These are phyloP conservation scores for Tetrapisispora arboricola DNA, from an alignment of 805 yeast genomes.

Conservation along the genomic window DNA sequence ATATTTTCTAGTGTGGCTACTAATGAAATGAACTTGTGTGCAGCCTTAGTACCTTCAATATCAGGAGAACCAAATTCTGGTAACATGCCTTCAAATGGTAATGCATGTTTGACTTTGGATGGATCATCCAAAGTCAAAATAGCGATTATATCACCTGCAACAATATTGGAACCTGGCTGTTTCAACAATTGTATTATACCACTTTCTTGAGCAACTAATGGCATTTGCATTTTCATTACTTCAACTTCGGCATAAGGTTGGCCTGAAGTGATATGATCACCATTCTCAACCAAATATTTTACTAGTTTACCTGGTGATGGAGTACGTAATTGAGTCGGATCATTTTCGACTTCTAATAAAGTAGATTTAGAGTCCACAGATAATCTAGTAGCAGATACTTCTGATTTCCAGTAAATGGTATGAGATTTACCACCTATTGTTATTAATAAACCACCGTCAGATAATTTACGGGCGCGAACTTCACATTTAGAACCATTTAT, in stretches of 20 bases:
- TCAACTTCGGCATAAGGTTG: conserved; percentile 97
- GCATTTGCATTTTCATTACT: conserved; percentile 99
- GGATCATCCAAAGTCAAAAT: conserved; percentile 93
- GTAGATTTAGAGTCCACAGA: conserved; percentile 95
- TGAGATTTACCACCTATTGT: conserved; percentile 90
- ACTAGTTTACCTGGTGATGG: conserved; percentile 99
- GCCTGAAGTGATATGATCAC: conserved; percentile 85
- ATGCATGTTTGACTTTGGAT: conserved; percentile 91
- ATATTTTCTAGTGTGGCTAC: conserved; percentile 62
- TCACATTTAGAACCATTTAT: conserved; percentile 87
- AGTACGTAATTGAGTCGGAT: conserved; percentile 96
- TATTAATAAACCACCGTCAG: conserved; percentile 89
- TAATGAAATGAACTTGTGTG: conserved; percentile 55
- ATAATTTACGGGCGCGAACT: conserved; percentile 76
- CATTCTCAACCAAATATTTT: conserved; percentile 85
- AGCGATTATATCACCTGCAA: conserved; percentile 95
- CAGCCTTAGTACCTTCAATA: conserved; percentile 74
- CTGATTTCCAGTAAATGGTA: conserved; percentile 95
- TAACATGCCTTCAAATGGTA: conserved; percentile 87
- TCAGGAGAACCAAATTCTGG: conserved; percentile 82
- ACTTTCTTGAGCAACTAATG: conserved; percentile 83
- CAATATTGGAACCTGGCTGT: conserved; percentile 96
- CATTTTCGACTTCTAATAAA: conserved; percentile 86
- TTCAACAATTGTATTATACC: conserved; percentile 88
- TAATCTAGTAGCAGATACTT: conserved; percentile 87